Evolutionary conservation across 805 yeast species (phyloP), one percentile per base, ranked within the genome.

Genomic region (Saitoella complicata): DNA sequence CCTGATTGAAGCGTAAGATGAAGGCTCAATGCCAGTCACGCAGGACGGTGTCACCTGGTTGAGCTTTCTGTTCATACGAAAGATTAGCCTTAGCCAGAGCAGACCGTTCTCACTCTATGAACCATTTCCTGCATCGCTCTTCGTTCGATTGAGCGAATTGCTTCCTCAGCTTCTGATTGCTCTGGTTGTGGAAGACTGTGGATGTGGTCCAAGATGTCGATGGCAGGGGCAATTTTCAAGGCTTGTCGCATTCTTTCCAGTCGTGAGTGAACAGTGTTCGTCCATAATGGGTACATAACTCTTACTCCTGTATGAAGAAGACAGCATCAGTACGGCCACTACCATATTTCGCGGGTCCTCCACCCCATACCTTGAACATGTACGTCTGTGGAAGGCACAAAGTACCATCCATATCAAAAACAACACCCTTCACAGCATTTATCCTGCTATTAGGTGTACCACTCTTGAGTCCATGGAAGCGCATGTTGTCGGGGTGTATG

Each of bases 341-440:
- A n/a, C n/a, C n/a, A n/a, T n/a, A n/a, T n/a, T n/a, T n/a, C n/a
- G n/a, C n/a, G n/a, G n/a, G n/a, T n/a, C n/a, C n/a, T n/a, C n/a
- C n/a, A n/a, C n/a, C n/a, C n/a, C n/a, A n/a, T n/a, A n/a, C 33
- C 62, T 11, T 38, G 56, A 60, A 21, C 21, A 21, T 21, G 4
- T 21, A 21, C 4, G 21, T 21, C 55, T 78, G 84, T 1, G 85
- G 84, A 9, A 71, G 61, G 50, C 81, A 75, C 45, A 80, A 55
- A 0, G 88, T 80, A 5, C 87, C 87, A 56, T 80, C 88, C 88
- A 80, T 80, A 53, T 80, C 88, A 55, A 80, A 80, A 1, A 80
- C 65, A 5, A 80, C 56, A 0, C 83, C 83, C 39, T 62, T 65
- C 38, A 75, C 56, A 31, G 51, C 50, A 5, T n/a, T n/a, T n/a